Base-by-base conservation (phyloP, 305 asterid genomes). In the Striga hermonthica region DNA sequence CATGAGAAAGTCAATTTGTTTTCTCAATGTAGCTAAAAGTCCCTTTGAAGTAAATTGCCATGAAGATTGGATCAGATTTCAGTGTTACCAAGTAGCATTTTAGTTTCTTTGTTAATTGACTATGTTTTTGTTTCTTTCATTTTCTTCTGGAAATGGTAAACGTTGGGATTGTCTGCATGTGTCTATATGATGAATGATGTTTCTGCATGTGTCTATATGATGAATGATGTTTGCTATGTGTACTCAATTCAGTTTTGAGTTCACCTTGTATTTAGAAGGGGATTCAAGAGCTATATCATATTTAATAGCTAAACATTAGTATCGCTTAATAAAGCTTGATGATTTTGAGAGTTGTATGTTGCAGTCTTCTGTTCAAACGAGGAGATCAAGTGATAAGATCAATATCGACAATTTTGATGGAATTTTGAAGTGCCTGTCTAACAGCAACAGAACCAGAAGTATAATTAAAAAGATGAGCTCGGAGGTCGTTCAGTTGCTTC, bases 331-430 rank as follows among this genome's bases (percentile, higher is more conserved):
- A 22, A 50, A 57, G 43, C 41, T 14, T 40, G 55, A 35, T 64
- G 53, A 49, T 61, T 60, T 15, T 59, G 67, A 61, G 28, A 68
- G 48, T 43, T 22, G 41, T 41, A 38, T 69, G 58, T 74, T 64
- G 72, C 92, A 89, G 98, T 36, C 76, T 70, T 75, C 95, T 60
- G 84, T 81, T 71, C 90, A 82, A 72, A 89, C 95, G n/a, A 81
- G 95, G 80, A 83, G 84, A 62, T 83, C 93, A 62, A 76, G 44
- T 38, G 65, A 64, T 61, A 41, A 74, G 45, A 66, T 62, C 64
- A 65, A 73, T 66, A 71, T 77, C 52, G 79, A 70, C 48, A 82
- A 76, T 65, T 83, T 89, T 36, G 84, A 78, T 64, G 92, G 85
- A 60, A 68, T 91, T 77, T 72, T 91, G 76, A 89, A 84, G 74